phyloP scores from a whole-genome alignment of 306 rosid genomes.

The Phaseolus lunatus region DNA sequence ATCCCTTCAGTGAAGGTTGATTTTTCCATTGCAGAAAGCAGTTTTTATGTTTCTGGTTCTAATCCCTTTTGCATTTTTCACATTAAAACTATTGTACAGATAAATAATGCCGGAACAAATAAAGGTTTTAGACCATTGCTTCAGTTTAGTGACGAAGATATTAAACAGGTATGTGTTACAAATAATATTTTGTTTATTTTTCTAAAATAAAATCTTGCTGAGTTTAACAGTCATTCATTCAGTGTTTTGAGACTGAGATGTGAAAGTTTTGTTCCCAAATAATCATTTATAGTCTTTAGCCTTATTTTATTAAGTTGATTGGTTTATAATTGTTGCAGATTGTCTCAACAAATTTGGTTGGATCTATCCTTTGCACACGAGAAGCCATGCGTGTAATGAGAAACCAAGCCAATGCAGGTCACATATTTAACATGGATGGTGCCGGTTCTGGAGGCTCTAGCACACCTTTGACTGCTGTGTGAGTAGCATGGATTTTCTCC shows the following conservation, averaged over 20 bases:
- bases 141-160: slow-evolving; percentile 89
- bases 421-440: slow-evolving; percentile 96
- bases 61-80: slow-evolving; percentile 21
- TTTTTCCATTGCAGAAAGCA: background rate
- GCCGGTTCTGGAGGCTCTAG: slow-evolving; percentile 98
- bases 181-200: background rate
- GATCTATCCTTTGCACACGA: slow-evolving; percentile 88
- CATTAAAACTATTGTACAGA: slow-evolving; percentile 52
- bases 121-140: slow-evolving; percentile 96
- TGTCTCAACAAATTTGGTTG: slow-evolving; percentile 93
- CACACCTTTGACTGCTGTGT: slow-evolving; percentile 97
- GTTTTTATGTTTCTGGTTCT: slow-evolving; percentile 29
- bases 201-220: background rate
- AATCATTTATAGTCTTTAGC: background rate
- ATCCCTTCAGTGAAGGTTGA: background rate
- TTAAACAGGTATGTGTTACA: slow-evolving; percentile 69
- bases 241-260: background rate
- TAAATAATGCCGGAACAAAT: slow-evolving; percentile 91
- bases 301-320: slow-evolving; percentile 13
- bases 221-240: background rate
- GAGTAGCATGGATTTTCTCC: slow-evolving; percentile 51
- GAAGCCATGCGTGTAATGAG: slow-evolving; percentile 88
- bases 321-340: slow-evolving; percentile 58
- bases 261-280: background rate
- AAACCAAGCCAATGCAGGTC: slow-evolving; percentile 79